Percentiles rank a stretch among this genome's conserved stretches.
Conservation (phyloP, 2,329 filamentous ascomycete species). For the Arthrobotrys conoides region DNA sequence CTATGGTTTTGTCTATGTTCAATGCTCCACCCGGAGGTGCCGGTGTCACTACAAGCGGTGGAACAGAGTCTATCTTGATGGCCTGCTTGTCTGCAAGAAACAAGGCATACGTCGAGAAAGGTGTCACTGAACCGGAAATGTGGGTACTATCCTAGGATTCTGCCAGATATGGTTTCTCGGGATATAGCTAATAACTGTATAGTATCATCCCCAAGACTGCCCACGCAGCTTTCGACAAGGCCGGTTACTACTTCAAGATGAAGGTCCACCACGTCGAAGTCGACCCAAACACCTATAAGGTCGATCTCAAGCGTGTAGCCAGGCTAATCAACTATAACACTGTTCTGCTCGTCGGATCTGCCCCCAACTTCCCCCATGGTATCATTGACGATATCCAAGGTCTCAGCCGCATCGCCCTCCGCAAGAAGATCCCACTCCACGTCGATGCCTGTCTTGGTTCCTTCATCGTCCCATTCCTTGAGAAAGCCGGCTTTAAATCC, state of each 20-base stretch:
- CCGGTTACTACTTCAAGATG: conserved; percentile 95
- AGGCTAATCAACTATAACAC: conserved; percentile 96
- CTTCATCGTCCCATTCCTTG: conserved; percentile 92
- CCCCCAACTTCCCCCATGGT: conserved; percentile 97
- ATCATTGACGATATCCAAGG: conserved; percentile 95
- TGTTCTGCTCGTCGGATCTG: conserved; percentile 89
- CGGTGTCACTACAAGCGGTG: conserved; percentile 90
- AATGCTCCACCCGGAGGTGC: conserved; percentile 87
- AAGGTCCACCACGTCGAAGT: conserved; percentile 90
- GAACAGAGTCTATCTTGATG: conserved; percentile 97
- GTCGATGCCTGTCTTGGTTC: conserved; percentile 98
- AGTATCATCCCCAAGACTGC: conserved; percentile 95
- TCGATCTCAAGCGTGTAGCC: conserved; percentile 81
- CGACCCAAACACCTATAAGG: conserved; percentile 87
- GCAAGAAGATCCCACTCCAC: conserved; percentile 86
- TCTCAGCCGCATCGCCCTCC: conserved; percentile 84
- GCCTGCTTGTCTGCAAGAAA: conserved; percentile 91
- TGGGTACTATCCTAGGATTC: conserved; percentile 71
- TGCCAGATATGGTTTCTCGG: neutral
- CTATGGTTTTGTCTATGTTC: conserved; percentile 89
- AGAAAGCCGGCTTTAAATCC: conserved; percentile 91
- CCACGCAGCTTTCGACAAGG: conserved; percentile 97
- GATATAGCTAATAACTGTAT: conserved; percentile 55
- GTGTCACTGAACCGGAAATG: conserved; percentile 95
- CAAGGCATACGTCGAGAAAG: conserved; percentile 86